A percentile compares a stretch with the other conserved stretches of the same genome.
These are phyloP conservation scores for Schizosaccharomyces versatilis DNA, from an alignment of 1,139 yeast species.

Conservation along the genomic window DNA sequence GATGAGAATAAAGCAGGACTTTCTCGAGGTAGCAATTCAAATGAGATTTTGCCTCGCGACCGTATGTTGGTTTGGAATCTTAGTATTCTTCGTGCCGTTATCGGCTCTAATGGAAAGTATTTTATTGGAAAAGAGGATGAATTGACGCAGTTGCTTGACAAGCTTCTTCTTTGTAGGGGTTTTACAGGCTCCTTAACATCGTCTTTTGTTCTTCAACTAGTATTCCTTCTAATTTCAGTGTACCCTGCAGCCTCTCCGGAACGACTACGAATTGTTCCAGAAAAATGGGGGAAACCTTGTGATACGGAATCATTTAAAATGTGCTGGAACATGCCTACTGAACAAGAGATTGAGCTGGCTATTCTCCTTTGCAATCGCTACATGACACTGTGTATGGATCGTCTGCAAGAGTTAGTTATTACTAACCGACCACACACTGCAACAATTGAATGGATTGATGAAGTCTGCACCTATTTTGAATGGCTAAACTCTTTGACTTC, in stretches of 20 bases:
- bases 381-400: too few species aligned
- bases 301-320: slow-evolving; percentile 27
- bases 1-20: not conserved
- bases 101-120: slow-evolving; percentile 16
- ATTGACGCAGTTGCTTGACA: slow-evolving; percentile 29
- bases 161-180: slow-evolving; percentile 19
- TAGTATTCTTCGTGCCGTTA: slow-evolving; percentile 14
- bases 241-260: slow-evolving; percentile 2
- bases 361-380: slow-evolving; percentile 27
- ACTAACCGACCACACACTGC: too few species aligned
- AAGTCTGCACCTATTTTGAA: too few species aligned
- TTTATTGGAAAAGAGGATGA: slow-evolving; percentile 42
- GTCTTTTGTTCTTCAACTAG: not conserved
- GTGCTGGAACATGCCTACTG: slow-evolving; percentile 54
- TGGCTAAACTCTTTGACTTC: too few species aligned
- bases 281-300: slow-evolving; percentile 19
- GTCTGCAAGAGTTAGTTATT: too few species aligned
- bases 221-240: not conserved
- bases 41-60: not conserved
- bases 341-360: slow-evolving; percentile 38
- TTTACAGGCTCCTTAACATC: slow-evolving; percentile 15
- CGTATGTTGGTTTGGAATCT: slow-evolving; percentile 19
- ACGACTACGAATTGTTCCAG: not conserved
- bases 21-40: not conserved
- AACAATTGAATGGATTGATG: too few species aligned